phyloP scores from a whole-genome alignment of 106 monocot genomes.

The Agapanthus africanus region DNA sequence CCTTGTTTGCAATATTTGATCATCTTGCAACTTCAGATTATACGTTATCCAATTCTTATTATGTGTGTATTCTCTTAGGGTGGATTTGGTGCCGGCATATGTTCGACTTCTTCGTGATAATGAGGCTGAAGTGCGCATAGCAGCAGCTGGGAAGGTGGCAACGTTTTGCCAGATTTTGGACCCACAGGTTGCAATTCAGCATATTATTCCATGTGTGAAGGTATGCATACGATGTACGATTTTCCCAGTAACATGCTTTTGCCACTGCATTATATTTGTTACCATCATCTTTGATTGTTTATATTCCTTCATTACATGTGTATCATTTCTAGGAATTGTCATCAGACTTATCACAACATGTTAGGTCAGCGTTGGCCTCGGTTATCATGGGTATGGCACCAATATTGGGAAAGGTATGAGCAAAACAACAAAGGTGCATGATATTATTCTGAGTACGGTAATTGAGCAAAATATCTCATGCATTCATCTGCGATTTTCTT shows the following conservation, averaged over 20 bases:
- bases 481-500: neutral
- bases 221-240: slow-evolving; percentile 20
- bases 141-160: slow-evolving; percentile 87
- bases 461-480: neutral
- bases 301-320: neutral
- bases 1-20: no score
- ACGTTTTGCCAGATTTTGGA: slow-evolving; percentile 83
- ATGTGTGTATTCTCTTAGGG: slow-evolving; percentile 24
- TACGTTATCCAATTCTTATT: neutral
- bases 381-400: slow-evolving; percentile 99
- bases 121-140: slow-evolving; percentile 91
- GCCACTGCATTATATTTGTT: neutral
- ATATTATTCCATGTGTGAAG: slow-evolving; percentile 90
- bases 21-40: no score
- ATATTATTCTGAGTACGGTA: neutral
- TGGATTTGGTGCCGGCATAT: slow-evolving; percentile 79
- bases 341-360: slow-evolving; percentile 90
- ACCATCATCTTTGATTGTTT: no score
- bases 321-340: slow-evolving; percentile 64
- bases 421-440: neutral
- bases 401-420: slow-evolving; percentile 73
- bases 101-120: slow-evolving; percentile 90
- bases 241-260: neutral
- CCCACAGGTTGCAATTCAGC: slow-evolving; percentile 72
- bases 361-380: slow-evolving; percentile 85